Evolutionary conservation across 768 basidiomycete species (phyloP).

Genomic region (Clitopilus hobsonii): DNA sequence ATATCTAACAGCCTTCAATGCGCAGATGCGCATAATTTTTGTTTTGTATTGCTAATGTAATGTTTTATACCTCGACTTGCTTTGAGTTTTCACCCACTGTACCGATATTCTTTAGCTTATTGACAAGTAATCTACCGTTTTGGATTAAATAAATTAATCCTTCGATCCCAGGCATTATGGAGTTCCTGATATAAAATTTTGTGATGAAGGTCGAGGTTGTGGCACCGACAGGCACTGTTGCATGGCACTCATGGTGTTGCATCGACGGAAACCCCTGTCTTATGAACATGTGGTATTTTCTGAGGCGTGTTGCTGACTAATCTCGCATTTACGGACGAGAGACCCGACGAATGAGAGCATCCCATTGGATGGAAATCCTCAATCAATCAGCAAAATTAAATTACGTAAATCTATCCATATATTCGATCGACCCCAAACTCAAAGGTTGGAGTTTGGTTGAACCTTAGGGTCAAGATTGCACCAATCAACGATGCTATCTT

Average conservation of each 20-base stretch:
- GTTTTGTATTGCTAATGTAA: conserved; percentile 21
- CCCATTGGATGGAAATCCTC: neutral
- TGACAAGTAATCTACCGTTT: neutral
- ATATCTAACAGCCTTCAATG: conserved; percentile 3
- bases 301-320: neutral
- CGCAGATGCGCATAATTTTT: conserved; percentile 7
- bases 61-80: conserved; percentile 4
- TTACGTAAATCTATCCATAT: neutral
- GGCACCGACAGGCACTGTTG: conserved; percentile 9
- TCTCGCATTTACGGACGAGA: neutral
- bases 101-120: neutral
- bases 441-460: conserved; percentile 12
- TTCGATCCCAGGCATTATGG: neutral
- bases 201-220: too few relatives aligned
- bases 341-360: neutral
- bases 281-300: neutral
- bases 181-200: neutral
- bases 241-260: neutral
- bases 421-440: conserved; percentile 8
- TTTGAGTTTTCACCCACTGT: conserved; percentile 4
- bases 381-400: conserved; percentile 2
- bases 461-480: conserved; percentile 29
- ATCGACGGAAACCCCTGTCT: neutral
- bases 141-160: neutral
- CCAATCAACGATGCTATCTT: conserved; percentile 71